These are phyloP conservation scores for Ambrosia hybrid DNA, from an alignment of 140 eudicot species.

Conservation along the genomic window DNA sequence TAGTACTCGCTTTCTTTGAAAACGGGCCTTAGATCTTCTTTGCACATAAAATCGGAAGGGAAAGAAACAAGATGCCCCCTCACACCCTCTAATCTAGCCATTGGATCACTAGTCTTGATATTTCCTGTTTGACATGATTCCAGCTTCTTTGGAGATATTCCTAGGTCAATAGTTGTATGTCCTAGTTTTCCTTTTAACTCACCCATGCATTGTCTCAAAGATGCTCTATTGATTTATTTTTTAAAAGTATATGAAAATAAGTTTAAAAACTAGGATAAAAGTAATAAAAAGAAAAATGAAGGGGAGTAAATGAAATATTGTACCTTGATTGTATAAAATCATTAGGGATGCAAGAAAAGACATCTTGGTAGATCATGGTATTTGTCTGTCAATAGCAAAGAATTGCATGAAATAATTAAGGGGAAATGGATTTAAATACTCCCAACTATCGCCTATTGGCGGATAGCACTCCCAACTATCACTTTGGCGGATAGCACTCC, in stretches of 20 bases:
- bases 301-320: neutral
- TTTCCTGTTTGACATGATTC: conserved; percentile 71
- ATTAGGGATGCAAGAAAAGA: conserved; percentile 86
- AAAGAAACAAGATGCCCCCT: conserved; percentile 93
- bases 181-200: conserved; percentile 72
- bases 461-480: no score
- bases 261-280: no score
- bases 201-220: conserved; percentile 78
- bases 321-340: conserved; percentile 96
- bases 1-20: conserved; percentile 96
- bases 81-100: conserved; percentile 74
- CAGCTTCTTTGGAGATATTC: conserved; percentile 77
- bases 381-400: conserved; percentile 61
- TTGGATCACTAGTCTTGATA: conserved; percentile 62
- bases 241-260: neutral
- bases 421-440: no score
- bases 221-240: conserved; percentile 44
- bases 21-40: conserved; percentile 92
- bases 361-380: conserved; percentile 96
- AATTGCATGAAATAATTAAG: neutral
- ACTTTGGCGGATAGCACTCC: no score
- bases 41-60: conserved; percentile 91
- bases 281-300: neutral
- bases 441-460: no score
- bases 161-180: conserved; percentile 80